A percentile compares a stretch with the other conserved stretches of the same genome.
Evolutionary conservation across 805 yeast genomes (phyloP).

Genomic region (Zygoascus flipseniorum): DNA sequence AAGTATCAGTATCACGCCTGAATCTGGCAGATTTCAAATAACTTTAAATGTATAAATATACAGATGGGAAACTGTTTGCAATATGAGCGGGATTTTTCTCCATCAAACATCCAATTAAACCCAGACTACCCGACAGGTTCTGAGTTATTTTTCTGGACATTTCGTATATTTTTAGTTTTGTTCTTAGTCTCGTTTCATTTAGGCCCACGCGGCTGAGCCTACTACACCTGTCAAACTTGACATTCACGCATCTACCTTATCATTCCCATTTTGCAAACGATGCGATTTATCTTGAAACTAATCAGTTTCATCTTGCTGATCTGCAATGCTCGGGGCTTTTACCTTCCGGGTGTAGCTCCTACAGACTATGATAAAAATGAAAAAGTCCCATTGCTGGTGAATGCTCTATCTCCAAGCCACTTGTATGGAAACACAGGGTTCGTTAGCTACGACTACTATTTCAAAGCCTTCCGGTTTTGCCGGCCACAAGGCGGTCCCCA

Average conservation of each 20-base stretch:
- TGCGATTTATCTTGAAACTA: not conserved
- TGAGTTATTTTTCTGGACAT: too few relatives aligned
- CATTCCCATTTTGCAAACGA: not conserved
- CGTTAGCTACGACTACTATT: constrained; percentile 49
- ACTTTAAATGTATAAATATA: too few relatives aligned
- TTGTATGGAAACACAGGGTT: constrained; percentile 27
- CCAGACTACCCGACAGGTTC: too few relatives aligned
- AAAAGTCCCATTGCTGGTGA: constrained; percentile 68
- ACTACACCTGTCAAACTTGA: not conserved
- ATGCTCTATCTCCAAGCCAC: constrained; percentile 79
- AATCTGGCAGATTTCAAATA: too few relatives aligned
- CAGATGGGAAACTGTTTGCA: too few relatives aligned
- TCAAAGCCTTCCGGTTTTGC: constrained; percentile 78
- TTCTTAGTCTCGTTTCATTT: too few relatives aligned
- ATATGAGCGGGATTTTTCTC: too few relatives aligned
- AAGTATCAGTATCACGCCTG: too few relatives aligned
- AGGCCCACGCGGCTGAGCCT: not conserved
- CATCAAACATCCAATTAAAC: too few relatives aligned
- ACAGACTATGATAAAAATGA: constrained; percentile 74
- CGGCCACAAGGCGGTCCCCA: constrained; percentile 52
- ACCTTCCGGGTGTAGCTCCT: constrained; percentile 95
- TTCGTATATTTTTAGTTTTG: too few relatives aligned
- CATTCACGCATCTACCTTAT: not conserved
- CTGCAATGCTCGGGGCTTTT: constrained; percentile 48
- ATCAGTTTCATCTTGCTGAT: not conserved